Evolutionary conservation across 148 eudicot species (phyloP), one percentile per base, ranked within the genome.

Genomic region (Camellia sinensis): DNA sequence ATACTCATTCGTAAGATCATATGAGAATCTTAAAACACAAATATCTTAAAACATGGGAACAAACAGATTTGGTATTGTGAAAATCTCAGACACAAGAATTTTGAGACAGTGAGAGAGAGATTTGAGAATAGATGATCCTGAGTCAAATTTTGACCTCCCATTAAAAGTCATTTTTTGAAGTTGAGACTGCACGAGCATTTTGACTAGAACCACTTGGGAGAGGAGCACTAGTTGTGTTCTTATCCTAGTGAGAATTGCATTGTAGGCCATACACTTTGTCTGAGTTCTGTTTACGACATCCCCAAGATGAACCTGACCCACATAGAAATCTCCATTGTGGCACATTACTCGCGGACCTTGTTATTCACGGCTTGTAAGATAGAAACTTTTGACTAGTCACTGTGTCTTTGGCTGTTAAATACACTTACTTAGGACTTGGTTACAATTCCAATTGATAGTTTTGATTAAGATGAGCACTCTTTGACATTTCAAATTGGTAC

Each of bases 371-470:
- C 78, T 73, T 80, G 71, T 48, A 80, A 79, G 70, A 72, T n/a
- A 72, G 54, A 80, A 80, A 56, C 81, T 78, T 57, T 69, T 5
- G 81, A 78, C 81, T 19, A 67, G 61, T 68, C 48, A 37, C 61
- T 53, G 59, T 12, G 56, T 12, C 61, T 43, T 15, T 29, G 37
- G 29, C 48, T 43, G 64, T 75, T 5, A 61, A 61, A 17, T 29
- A 29, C 37, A 60, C 67, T 3, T 1, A 75, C 8, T 50, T 70
- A 62, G 67, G 29, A 46, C 41, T 70, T 14, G 18, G 10, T 29
- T 78, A 22, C 67, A 71, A 29, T 15, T 2, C 76, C 43, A 17
- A 52, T 29, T 53, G 60, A 67, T 18, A 48, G 74, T 21, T 53
- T 43, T 63, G 45, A n/a, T 69, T n/a, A 69, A 54, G 67, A 22